Percentiles rank a stretch among this genome's conserved stretches.
phyloP scores from a whole-genome alignment of 306 rosid species.

The Astragalus glycyphyllos region DNA sequence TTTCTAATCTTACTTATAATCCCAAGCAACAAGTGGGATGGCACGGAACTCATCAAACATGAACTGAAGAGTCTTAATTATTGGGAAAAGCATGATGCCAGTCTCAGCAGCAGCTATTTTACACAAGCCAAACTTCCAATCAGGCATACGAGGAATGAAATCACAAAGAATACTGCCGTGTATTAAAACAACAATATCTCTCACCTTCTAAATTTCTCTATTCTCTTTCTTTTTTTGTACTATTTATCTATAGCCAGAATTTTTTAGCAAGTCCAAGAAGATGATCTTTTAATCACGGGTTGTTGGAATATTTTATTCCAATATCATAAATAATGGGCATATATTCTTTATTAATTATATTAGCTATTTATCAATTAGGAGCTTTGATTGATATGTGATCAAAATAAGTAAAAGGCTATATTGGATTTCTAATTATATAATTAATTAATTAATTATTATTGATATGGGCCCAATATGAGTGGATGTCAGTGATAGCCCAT shows the following conservation, averaged over 20 bases:
- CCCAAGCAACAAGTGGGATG: slow-evolving; percentile 40
- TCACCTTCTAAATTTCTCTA: slow-evolving; percentile 54
- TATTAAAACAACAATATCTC: slow-evolving; percentile 55
- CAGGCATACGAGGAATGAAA: slow-evolving; percentile 56
- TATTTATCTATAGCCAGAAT: slow-evolving; percentile 47
- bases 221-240: slow-evolving; percentile 44
- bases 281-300: slow-evolving; percentile 72
- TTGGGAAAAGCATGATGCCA: slow-evolving; percentile 53
- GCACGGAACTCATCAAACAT: slow-evolving; percentile 40
- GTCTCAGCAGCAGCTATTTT: slow-evolving; percentile 63
- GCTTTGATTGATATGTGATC: too few relatives aligned
- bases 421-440: too few relatives aligned
- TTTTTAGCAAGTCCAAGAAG: slow-evolving; percentile 82
- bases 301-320: too few relatives aligned
- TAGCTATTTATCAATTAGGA: too few relatives aligned
- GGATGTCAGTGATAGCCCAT: too few relatives aligned
- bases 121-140: slow-evolving; percentile 66
- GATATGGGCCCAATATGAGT: too few relatives aligned
- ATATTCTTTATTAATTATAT: too few relatives aligned
- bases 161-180: slow-evolving; percentile 57
- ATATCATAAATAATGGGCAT: too few relatives aligned
- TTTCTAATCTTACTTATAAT: slow-evolving; percentile 36
- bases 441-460: too few relatives aligned
- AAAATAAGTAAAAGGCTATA: too few relatives aligned
- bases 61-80: slow-evolving; percentile 47